A percentile compares a stretch with the other conserved stretches of the same genome.
These are phyloP conservation scores for Silene vulgaris DNA, from an alignment of 179 eudicot genomes.

Conservation along the genomic window DNA sequence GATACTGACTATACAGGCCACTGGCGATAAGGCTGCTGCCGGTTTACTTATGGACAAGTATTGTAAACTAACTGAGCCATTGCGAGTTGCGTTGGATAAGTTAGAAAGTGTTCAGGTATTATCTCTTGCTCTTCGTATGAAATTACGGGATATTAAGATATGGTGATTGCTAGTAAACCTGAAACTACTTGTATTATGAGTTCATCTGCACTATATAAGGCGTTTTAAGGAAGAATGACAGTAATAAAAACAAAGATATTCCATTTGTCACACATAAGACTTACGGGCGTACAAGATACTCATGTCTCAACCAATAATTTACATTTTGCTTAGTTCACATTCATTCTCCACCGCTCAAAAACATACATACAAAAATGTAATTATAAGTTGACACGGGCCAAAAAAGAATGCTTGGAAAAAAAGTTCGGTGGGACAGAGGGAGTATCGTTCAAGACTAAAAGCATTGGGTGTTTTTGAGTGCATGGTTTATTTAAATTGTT, in stretches of 20 bases:
- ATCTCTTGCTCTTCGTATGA: background rate
- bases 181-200: background rate
- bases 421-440: too few relatives aligned
- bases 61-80: constrained; percentile 49
- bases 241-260: background rate
- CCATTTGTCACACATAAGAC: background rate
- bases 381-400: too few relatives aligned
- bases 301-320: background rate
- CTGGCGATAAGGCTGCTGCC: constrained; percentile 74
- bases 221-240: constrained; percentile 6
- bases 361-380: too few relatives aligned
- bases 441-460: too few relatives aligned
- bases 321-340: too few relatives aligned
- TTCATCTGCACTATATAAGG: background rate
- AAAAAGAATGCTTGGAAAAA: too few relatives aligned
- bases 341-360: too few relatives aligned
- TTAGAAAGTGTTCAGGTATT: constrained; percentile 69
- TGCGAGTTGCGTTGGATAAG: constrained; percentile 62
- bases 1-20: constrained; percentile 90
- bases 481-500: too few relatives aligned
- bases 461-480: too few relatives aligned
- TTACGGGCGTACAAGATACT: background rate
- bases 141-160: background rate
- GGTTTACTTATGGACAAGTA: constrained; percentile 52
- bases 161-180: constrained; percentile 6